Base-by-base conservation (phyloP, 2,329 filamentous ascomycete genomes). In the Aspergillus ochraceoroseus region DNA sequence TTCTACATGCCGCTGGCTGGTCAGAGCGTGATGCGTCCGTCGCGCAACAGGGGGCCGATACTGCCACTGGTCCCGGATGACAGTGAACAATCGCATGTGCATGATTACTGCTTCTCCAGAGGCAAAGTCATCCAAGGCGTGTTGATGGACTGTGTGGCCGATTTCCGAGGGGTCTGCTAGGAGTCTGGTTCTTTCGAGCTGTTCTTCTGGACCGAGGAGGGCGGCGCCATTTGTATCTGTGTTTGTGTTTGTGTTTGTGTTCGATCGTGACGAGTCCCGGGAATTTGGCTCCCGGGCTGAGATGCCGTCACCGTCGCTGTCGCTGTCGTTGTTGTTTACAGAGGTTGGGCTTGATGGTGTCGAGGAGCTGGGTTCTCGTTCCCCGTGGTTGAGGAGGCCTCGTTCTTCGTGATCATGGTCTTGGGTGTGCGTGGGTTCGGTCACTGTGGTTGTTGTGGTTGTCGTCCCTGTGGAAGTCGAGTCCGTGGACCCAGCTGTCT, bases 361-460 rank as follows among this genome's bases (percentile, higher is more conserved):
- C 38, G 37, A 39, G 15, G 20, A 32, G 14, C 23, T 25, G 5
- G 15, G 8, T 25, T 14, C 28, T 8, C 14, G 32, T 20, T 30
- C 36, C n/a, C n/a, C n/a, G 25, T 30, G 20, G 25, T 9, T 28
- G 12, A 70, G 52, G 2, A 78, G 57, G 2, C 78, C 78, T 19
- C 75, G 69, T 57, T 82, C 79, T 61, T 82, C 79, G 4, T 72
- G 65, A 48, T 82, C 77, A 41, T 75, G 66, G 51, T 79, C 75
- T 53, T 80, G 78, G 5, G 15, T 11, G 41, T 38, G 13, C 9
- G 18, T 5, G 12, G 14, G n/a, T 14, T 28, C 27, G 7, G 27
- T 22, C 17, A 47, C 49, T 22, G 55, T 46, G 5, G 54, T 46
- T 23, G 63, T 49, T 12, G 56, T 36, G 40, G 47, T 28, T 11